A percentile compares a stretch with the other conserved stretches of the same genome.
These are phyloP conservation scores for Venturia effusa DNA, from an alignment of 2,329 filamentous ascomycete species.

Conservation along the genomic window DNA sequence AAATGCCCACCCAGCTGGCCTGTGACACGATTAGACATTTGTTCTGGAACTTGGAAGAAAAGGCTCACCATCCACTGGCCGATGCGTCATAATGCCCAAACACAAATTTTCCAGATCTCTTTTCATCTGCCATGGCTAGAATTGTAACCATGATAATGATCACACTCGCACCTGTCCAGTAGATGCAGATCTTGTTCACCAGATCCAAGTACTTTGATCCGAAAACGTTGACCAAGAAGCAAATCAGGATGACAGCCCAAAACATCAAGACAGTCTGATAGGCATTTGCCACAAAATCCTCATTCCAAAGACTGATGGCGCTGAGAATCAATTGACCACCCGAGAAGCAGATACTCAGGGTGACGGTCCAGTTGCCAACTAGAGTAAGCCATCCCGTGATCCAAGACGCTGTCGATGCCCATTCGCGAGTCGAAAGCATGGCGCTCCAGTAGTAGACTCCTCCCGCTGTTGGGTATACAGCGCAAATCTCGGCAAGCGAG, in stretches of 20 bases:
- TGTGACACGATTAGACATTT: slow-evolving; percentile 15
- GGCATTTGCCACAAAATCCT: slow-evolving; percentile 53
- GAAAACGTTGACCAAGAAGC: slow-evolving; percentile 55
- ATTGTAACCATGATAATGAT: slow-evolving; percentile 57
- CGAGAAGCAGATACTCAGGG: slow-evolving; percentile 54
- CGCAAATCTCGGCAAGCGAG: slow-evolving; percentile 58
- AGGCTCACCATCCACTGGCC: slow-evolving; percentile 34
- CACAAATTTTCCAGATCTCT: slow-evolving; percentile 51
- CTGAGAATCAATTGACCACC: slow-evolving; percentile 60
- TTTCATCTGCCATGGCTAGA: slow-evolving; percentile 48
- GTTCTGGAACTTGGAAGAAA: neutral
- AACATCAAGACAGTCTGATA: slow-evolving; percentile 64
- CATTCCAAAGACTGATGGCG: slow-evolving; percentile 59
- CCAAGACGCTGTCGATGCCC: slow-evolving; percentile 57
- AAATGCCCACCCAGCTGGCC: slow-evolving; percentile 59
- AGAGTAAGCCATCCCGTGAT: slow-evolving; percentile 62
- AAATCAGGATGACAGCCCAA: slow-evolving; percentile 59
- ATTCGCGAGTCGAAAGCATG: slow-evolving; percentile 54
- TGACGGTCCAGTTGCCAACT: slow-evolving; percentile 63
- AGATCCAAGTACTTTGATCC: slow-evolving; percentile 51
- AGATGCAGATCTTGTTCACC: slow-evolving; percentile 48
- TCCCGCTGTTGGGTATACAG: slow-evolving; percentile 56
- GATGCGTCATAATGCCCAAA: slow-evolving; percentile 59
- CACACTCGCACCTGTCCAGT: slow-evolving; percentile 57
- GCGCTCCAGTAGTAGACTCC: slow-evolving; percentile 62